Conservation (phyloP, 345 rosid genomes). For the Salix viminalis region DNA sequence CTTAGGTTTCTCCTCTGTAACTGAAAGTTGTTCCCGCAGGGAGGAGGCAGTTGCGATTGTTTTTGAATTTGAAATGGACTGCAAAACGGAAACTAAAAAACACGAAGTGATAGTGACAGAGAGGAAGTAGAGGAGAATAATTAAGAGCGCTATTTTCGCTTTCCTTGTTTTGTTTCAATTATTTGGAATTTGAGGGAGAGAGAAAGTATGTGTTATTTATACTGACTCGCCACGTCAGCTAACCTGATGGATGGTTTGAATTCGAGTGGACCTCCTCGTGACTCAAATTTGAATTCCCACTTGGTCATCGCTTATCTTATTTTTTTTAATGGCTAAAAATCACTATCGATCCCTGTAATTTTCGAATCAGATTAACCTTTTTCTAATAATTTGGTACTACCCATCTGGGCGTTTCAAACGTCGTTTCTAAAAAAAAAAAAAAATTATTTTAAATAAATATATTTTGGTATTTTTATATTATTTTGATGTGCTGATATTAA, state of each 20-base stretch:
- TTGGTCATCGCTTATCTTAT: neutral
- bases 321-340: neutral
- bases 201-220: neutral
- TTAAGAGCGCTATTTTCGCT: slow-evolving; percentile 10
- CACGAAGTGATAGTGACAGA: slow-evolving; percentile 6
- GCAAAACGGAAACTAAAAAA: neutral
- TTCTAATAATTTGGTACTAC: too few species aligned
- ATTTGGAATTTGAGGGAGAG: neutral
- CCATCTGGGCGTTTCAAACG: too few species aligned
- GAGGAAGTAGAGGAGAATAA: slow-evolving; percentile 1
- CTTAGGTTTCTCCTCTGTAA: neutral
- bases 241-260: neutral
- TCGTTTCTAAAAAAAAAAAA: too few species aligned
- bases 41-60: neutral
- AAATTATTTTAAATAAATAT: too few species aligned
- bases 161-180: neutral
- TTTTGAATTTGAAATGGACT: slow-evolving; percentile 4
- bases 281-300: neutral
- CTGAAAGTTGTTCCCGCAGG: too few species aligned
- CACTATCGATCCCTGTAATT: too few species aligned
- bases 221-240: neutral
- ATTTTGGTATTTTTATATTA: too few species aligned
- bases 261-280: neutral
- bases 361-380: too few species aligned
- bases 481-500: too few species aligned